These are phyloP conservation scores for Epichloe hybrida DNA, from an alignment of 2,329 filamentous ascomycete species.

Conservation along the genomic window DNA sequence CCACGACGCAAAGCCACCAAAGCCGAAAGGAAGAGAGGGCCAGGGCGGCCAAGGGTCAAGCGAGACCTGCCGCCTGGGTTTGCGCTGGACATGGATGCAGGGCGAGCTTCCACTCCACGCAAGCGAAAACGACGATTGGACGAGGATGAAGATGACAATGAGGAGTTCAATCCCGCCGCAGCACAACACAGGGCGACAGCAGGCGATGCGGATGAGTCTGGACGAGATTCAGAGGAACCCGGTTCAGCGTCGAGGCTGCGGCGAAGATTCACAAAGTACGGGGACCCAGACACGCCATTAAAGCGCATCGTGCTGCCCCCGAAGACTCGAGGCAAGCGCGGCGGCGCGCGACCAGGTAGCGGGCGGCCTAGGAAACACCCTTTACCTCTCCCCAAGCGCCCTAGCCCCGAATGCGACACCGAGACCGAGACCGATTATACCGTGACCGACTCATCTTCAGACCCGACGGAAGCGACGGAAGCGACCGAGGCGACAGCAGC, in stretches of 20 bases:
- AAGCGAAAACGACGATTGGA: slow-evolving; percentile 17
- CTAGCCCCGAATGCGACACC: no score
- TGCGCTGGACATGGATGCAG: slow-evolving; percentile 7
- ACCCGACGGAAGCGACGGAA: no score
- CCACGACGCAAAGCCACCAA: slow-evolving; percentile 12
- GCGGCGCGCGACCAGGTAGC: slow-evolving; percentile 25
- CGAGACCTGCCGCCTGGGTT: slow-evolving; percentile 9
- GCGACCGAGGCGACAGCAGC: no score
- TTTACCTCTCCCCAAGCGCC: slow-evolving; percentile 8
- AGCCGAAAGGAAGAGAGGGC: slow-evolving; percentile 13
- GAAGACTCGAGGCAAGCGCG: slow-evolving; percentile 24
- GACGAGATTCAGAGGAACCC: slow-evolving; percentile 13
- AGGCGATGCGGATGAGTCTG: slow-evolving; percentile 12
- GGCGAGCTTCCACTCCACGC: slow-evolving; percentile 6
- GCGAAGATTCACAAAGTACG: slow-evolving; percentile 10
- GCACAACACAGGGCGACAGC: slow-evolving; percentile 11
- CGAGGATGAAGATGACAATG: slow-evolving; percentile 17
- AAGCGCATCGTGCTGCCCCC: slow-evolving; percentile 16
- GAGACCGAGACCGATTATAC: no score
- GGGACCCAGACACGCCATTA: slow-evolving; percentile 5
- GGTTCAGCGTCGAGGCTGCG: slow-evolving; percentile 14
- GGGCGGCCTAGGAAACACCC: slow-evolving; percentile 27
- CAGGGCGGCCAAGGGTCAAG: slow-evolving; percentile 6
- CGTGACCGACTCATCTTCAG: no score
- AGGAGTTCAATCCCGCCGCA: slow-evolving; percentile 17